These are phyloP conservation scores for Sugiyamaella floridensis DNA, from an alignment of 805 yeast species.

Conservation along the genomic window DNA sequence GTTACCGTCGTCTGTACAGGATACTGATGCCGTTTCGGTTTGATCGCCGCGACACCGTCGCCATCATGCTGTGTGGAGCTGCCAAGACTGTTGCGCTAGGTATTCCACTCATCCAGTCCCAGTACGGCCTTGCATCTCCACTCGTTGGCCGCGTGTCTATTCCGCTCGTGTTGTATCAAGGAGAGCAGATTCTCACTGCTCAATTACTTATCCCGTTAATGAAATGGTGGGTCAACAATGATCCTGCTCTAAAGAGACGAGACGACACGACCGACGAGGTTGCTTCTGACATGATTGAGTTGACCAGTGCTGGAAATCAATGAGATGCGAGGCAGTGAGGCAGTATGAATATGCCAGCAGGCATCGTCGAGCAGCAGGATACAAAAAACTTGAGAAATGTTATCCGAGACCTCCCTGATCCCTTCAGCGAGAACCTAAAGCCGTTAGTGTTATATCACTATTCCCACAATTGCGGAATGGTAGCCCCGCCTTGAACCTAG, in stretches of 20 bases:
- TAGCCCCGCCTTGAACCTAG: no score
- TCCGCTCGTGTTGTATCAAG: slow-evolving; percentile 79
- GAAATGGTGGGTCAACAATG: slow-evolving; percentile 55
- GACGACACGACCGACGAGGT: neutral
- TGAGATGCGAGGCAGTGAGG: no score
- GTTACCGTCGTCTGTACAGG: slow-evolving; percentile 40
- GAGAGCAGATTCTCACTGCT: slow-evolving; percentile 80
- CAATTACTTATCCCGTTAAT: slow-evolving; percentile 60
- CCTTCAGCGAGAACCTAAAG: no score
- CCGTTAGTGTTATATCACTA: no score
- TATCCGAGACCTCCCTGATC: no score
- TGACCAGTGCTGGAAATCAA: neutral
- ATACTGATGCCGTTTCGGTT: slow-evolving; percentile 61
- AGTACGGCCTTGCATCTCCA: slow-evolving; percentile 58
- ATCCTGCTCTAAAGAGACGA: slow-evolving; percentile 5
- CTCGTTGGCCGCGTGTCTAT: slow-evolving; percentile 58
- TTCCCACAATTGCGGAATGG: no score
- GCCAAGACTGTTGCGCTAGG: slow-evolving; percentile 93
- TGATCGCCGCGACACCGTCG: slow-evolving; percentile 61
- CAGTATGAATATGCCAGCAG: no score
- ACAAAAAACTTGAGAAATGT: no score
- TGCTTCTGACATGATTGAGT: neutral
- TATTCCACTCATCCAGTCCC: slow-evolving; percentile 73
- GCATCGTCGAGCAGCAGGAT: no score
- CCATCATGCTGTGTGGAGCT: slow-evolving; percentile 82